These are phyloP conservation scores for Apiospora arundinis DNA, from an alignment of 2,329 filamentous ascomycete genomes.

Conservation along the genomic window DNA sequence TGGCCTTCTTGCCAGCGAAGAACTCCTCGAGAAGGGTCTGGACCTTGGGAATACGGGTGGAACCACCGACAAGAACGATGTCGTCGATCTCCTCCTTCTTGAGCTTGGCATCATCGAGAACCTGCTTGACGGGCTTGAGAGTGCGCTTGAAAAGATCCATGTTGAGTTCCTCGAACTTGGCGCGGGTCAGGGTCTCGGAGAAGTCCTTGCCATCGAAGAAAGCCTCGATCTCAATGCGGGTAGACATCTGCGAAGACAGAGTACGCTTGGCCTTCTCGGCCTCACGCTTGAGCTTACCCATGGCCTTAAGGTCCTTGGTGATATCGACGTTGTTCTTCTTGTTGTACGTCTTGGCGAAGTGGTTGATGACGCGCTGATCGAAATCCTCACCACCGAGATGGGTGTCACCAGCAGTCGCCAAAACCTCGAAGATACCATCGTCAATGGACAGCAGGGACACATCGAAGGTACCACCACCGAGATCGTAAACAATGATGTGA, in stretches of 20 bases:
- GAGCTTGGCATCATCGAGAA: constrained; percentile 96
- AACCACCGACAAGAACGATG: constrained; percentile 97
- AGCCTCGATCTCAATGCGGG: constrained; percentile 94
- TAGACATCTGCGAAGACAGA: constrained; percentile 91
- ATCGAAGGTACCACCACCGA: constrained; percentile 94
- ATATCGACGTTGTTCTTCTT: constrained; percentile 95
- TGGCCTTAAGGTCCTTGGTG: constrained; percentile 93
- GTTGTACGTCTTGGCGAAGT: constrained; percentile 98
- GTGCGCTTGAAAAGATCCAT: constrained; percentile 99
- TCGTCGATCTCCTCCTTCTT: constrained; percentile 96
- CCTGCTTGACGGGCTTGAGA: constrained; percentile 97
- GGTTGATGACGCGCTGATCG: constrained; percentile 95
- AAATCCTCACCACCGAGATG: constrained; percentile 99
- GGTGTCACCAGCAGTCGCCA: constrained; percentile 95
- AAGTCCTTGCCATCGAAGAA: constrained; percentile 98
- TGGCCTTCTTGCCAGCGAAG: constrained; percentile 94
- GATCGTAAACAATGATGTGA: constrained; percentile 92
- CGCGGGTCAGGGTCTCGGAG: constrained; percentile 96
- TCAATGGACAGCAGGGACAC: constrained; percentile 92
- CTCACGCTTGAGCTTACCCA: constrained; percentile 99
- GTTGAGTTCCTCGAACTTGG: constrained; percentile 99
- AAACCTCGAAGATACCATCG: constrained; percentile 90
- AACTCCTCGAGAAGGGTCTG: constrained; percentile 93
- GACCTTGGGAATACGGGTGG: constrained; percentile 99
- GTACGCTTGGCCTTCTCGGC: constrained; percentile 99